Base-by-base conservation (phyloP, 768 basidiomycete species). In the Leccinum variicolor region DNA sequence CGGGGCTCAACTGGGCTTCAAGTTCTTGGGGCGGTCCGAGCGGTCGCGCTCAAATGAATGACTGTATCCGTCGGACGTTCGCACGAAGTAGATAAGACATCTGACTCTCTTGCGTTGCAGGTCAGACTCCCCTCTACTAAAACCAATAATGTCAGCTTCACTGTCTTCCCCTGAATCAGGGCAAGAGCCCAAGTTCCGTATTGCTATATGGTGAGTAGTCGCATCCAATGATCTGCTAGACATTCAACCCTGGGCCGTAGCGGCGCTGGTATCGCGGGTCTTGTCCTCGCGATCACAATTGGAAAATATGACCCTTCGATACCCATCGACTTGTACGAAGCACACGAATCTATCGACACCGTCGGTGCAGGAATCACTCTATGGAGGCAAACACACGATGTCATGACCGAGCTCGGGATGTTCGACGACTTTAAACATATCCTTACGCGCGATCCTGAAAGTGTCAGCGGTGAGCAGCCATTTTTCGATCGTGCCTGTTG, bases 241-340 rank as follows among this genome's bases (percentile, higher is more conserved):
- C 15, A 52, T 33, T 36, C 28, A 34, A 25, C 4, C 26, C 11
- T 4, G 15, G 7, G 9, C 3, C 13, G 6, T 59, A 77, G 71
- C 55, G 76, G 72, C 39, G 77, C 72, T n/a, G 79, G 78, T 8
- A 74, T 81, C 36, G 77, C 74, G 15, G 79, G 80, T 5, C 69
- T 81, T 17, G 66, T 74, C 0, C 74, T 83, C 15, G 76, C 80
- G 0, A 69, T 70, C 19, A 69, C 74, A 9, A 69, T 78, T n/a
- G 72, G 69, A 36, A 65, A 66, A 52, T 71, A 70, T 53, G 60
- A 74, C 62, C 52, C 60, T 17, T 56, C 57, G 1, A 64, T 79
- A 19, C 68, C 74, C 55, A 70, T 79, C 14, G 70, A 78, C 56
- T 58, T 83, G 4, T 83, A 82, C 58, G 82, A 83, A 68, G 74